Conservation (phyloP, 164 flowering plant genomes). For the Umbellularia californica region DNA sequence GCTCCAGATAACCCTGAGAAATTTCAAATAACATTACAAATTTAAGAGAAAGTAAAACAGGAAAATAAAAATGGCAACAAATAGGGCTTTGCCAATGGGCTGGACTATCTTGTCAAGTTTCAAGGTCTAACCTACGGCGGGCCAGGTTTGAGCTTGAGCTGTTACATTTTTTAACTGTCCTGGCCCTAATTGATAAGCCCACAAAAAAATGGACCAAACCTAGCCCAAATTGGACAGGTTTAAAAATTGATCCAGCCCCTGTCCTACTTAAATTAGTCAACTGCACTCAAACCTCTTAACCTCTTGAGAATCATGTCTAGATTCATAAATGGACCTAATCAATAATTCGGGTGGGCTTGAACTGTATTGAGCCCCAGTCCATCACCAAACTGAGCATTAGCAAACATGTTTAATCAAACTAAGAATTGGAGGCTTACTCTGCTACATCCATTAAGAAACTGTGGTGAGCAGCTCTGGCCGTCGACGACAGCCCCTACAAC, state of each 20-base stretch:
- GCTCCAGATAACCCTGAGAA: slow-evolving; percentile 21
- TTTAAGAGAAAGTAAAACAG: neutral
- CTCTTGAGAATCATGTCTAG: neutral
- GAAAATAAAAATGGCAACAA: neutral
- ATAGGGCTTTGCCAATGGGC: neutral
- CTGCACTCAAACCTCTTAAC: too few relatives aligned
- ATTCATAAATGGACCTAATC: neutral
- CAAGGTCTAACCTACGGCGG: too few relatives aligned
- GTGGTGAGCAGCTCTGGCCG: slow-evolving; percentile 25
- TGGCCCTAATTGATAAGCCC: too few relatives aligned
- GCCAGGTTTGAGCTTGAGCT: too few relatives aligned
- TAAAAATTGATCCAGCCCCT: too few relatives aligned
- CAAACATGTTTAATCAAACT: neutral
- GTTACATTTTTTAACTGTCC: too few relatives aligned
- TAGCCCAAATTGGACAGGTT: too few relatives aligned
- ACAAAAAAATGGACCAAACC: too few relatives aligned
- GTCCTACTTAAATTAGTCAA: too few relatives aligned
- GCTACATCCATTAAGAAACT: slow-evolving; percentile 1
- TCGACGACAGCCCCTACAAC: slow-evolving; percentile 29
- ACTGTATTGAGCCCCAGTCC: neutral
- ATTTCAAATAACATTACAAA: neutral
- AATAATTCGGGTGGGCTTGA: neutral
- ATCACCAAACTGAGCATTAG: neutral
- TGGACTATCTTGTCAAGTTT: neutral
- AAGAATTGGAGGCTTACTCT: slow-evolving; percentile 9